Percentiles rank a stretch among this genome's conserved stretches.
These are phyloP conservation scores for Myxozyma monticola DNA, from an alignment of 805 yeast species.

Conservation along the genomic window DNA sequence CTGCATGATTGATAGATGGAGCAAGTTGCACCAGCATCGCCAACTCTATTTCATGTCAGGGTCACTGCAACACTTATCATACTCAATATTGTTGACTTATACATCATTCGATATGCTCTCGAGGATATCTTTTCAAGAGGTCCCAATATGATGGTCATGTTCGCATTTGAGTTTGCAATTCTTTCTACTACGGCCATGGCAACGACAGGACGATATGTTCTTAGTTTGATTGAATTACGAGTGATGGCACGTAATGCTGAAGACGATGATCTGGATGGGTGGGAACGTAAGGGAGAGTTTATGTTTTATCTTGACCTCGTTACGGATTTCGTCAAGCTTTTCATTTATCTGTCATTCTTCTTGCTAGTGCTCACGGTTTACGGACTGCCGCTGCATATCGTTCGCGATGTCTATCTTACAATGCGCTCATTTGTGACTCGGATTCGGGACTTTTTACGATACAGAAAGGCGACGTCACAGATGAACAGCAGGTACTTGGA, in stretches of 20 bases:
- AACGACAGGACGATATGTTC: conserved; percentile 47
- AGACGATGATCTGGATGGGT: conserved; percentile 54
- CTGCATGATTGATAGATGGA: conserved; percentile 19
- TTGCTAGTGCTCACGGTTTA: conserved; percentile 49
- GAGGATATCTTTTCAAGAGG: conserved; percentile 31
- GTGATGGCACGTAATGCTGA: conserved; percentile 41
- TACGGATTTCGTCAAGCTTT: conserved; percentile 45
- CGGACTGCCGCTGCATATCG: conserved; percentile 48
- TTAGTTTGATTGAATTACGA: conserved; percentile 58
- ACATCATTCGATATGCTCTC: conserved; percentile 54
- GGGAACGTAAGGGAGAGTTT: conserved; percentile 70
- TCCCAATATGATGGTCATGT: conserved; percentile 52
- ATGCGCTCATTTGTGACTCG: conserved; percentile 35
- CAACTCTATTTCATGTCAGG: conserved; percentile 42
- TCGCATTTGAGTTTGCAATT: conserved; percentile 76
- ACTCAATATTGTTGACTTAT: conserved; percentile 53
- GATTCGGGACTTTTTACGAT: conserved; percentile 35
- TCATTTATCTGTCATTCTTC: conserved; percentile 49
- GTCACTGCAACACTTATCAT: conserved; percentile 48
- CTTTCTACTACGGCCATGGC: conserved; percentile 56
- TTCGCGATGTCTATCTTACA: conserved; percentile 52
- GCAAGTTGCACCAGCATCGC: conserved; percentile 45
- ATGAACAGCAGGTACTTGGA: conserved; percentile 62
- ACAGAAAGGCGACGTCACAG: conserved; percentile 48
- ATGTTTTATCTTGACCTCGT: conserved; percentile 55